A percentile compares a stretch with the other conserved stretches of the same genome.
These are phyloP conservation scores for Eucalyptus sp. DNA, from an alignment of 345 rosid genomes.

Conservation along the genomic window DNA sequence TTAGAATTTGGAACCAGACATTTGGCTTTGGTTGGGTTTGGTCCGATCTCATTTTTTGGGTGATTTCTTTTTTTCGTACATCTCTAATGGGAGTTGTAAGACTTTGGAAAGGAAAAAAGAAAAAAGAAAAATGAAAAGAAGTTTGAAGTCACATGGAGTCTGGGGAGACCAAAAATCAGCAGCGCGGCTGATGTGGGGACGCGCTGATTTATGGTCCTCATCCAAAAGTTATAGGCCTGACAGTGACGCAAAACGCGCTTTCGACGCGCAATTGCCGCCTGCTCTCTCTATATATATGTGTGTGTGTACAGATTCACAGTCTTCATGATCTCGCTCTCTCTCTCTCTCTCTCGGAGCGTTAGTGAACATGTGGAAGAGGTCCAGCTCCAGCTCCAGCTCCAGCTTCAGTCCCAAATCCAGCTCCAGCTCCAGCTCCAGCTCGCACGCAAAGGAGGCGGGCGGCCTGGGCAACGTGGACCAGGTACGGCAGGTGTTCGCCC, in stretches of 20 bases:
- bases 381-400: neutral
- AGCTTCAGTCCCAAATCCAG: neutral
- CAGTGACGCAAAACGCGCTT: neutral
- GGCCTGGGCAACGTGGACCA: constrained; percentile 22
- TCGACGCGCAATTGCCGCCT: rapidly evolving
- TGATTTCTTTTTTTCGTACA: too few relatives aligned
- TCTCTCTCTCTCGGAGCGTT: too few relatives aligned
- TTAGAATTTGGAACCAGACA: too few relatives aligned
- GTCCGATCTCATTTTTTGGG: rapidly evolving
- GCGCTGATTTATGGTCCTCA: neutral
- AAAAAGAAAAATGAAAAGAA: neutral
- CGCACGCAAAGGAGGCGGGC: neutral
- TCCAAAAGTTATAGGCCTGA: neutral
- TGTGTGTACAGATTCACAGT: neutral
- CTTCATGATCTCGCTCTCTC: neutral
- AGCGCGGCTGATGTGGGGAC: neutral
- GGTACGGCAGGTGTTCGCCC: constrained; percentile 37
- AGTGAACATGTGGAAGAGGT: neutral
- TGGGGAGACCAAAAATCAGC: neutral
- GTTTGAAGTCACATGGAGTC: neutral
- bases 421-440: neutral
- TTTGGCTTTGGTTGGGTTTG: rapidly evolving
- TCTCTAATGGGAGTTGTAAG: neutral
- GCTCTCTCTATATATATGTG: too few relatives aligned
- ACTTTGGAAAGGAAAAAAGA: rapidly evolving